These are phyloP conservation scores for Globisporangium cederbergense DNA, from an alignment of 352 stramenopile genomes.

Conservation along the genomic window DNA sequence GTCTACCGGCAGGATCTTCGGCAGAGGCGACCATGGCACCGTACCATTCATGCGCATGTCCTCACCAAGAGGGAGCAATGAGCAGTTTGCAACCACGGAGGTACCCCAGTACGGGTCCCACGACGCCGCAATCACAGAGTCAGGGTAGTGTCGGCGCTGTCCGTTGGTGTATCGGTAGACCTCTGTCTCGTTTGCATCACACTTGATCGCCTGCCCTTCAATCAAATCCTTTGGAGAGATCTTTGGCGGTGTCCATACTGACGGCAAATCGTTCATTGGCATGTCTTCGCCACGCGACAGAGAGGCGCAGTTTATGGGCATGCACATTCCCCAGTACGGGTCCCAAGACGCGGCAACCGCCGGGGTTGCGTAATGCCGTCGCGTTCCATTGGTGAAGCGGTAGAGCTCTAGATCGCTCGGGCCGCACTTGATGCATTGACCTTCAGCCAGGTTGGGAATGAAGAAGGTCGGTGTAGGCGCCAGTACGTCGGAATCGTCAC, in stretches of 20 bases:
- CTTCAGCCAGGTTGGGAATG: neutral
- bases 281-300: constrained; percentile 14
- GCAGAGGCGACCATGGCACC: neutral
- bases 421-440: constrained; percentile 22
- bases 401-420: constrained; percentile 11
- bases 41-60: constrained; percentile 12
- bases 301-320: constrained; percentile 16
- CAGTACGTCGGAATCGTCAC: neutral
- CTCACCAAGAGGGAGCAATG: constrained; percentile 11
- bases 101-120: constrained; percentile 22
- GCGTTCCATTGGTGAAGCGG: constrained; percentile 15
- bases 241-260: neutral
- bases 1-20: neutral
- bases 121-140: constrained; percentile 16
- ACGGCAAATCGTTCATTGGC: neutral
- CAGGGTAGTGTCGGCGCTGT: constrained; percentile 19
- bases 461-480: neutral
- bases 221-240: neutral
- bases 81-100: constrained; percentile 18
- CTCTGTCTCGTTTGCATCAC: neutral
- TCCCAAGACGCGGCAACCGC: constrained; percentile 27
- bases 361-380: constrained; percentile 19
- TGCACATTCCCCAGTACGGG: constrained; percentile 11
- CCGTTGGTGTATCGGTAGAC: constrained; percentile 18
- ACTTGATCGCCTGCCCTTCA: constrained; percentile 19